These are phyloP conservation scores for Moesziomyces sp. DNA, from an alignment of 1,284 basidiomycete species.

Conservation along the genomic window DNA sequence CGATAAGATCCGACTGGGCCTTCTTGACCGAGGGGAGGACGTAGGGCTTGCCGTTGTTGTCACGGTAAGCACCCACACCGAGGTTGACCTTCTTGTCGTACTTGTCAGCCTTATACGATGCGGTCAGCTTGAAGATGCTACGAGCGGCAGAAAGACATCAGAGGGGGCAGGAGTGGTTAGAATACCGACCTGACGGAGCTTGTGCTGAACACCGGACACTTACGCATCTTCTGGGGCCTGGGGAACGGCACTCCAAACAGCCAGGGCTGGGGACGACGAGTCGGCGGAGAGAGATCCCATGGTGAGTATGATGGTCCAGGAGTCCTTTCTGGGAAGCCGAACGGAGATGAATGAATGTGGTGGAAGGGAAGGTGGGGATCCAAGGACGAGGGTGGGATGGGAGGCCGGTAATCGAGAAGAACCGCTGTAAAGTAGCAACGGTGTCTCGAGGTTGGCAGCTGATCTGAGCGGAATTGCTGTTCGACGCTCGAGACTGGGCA, in stretches of 20 bases:
- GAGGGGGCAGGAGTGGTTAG: background rate
- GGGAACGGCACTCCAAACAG: slow-evolving; percentile 52
- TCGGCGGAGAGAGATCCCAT: slow-evolving; percentile 37
- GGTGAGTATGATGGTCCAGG: slow-evolving; percentile 16
- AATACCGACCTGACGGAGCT: no score
- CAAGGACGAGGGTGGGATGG: background rate
- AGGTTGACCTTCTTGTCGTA: slow-evolving; percentile 88
- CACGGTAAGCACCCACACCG: slow-evolving; percentile 72
- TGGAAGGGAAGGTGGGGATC: background rate
- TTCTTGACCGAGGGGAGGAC: slow-evolving; percentile 69
- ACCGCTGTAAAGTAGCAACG: background rate
- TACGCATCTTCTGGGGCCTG: slow-evolving; percentile 61
- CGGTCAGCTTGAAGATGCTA: slow-evolving; percentile 87
- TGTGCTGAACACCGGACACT: slow-evolving; percentile 8
- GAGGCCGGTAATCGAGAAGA: slow-evolving; percentile 2
- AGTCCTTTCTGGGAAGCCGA: background rate
- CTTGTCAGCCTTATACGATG: slow-evolving; percentile 84
- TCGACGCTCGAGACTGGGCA: background rate
- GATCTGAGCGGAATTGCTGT: background rate
- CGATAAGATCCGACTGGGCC: slow-evolving; percentile 80
- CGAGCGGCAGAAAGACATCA: background rate
- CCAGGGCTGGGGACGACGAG: slow-evolving; percentile 30
- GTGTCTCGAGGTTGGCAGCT: background rate
- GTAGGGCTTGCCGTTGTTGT: slow-evolving; percentile 69
- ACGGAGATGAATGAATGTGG: background rate